These are phyloP conservation scores for Starmerella riodocensis DNA, from an alignment of 805 yeast species.

Conservation along the genomic window DNA sequence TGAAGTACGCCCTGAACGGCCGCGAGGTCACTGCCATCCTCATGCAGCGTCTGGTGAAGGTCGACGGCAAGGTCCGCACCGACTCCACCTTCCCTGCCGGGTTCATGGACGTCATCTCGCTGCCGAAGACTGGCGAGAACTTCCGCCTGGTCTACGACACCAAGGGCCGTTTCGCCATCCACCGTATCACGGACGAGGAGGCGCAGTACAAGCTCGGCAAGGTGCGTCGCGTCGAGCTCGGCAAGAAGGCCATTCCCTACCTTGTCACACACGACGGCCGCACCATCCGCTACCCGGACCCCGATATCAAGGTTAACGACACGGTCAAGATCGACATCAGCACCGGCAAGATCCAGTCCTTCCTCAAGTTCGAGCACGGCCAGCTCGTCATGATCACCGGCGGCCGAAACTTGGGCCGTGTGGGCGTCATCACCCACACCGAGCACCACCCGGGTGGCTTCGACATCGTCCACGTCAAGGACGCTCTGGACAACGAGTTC, in stretches of 20 bases:
- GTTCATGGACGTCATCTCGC: constrained; percentile 95
- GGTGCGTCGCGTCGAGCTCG: constrained; percentile 95
- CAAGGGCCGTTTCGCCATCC: constrained; percentile 98
- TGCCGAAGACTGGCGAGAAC: constrained; percentile 98
- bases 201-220: constrained; percentile 96
- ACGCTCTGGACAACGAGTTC: constrained; percentile 83
- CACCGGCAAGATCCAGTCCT: constrained; percentile 84
- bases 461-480: constrained; percentile 95
- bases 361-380: constrained; percentile 86
- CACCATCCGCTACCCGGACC: constrained; percentile 99
- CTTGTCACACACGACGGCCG: constrained; percentile 99
- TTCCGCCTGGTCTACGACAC: constrained; percentile 97
- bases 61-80: constrained; percentile 98
- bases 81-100: constrained; percentile 99
- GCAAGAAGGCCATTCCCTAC: constrained; percentile 97
- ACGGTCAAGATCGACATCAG: constrained; percentile 94
- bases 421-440: constrained; percentile 90
- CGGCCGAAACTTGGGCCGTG: constrained; percentile 98
- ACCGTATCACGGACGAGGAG: constrained; percentile 98
- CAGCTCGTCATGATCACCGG: constrained; percentile 87
- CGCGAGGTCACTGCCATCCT: constrained; percentile 97
- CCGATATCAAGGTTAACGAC: constrained; percentile 91
- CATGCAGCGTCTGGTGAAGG: constrained; percentile 97
- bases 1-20: constrained; percentile 97
- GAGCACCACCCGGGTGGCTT: constrained; percentile 98